A percentile compares a stretch with the other conserved stretches of the same genome.
Conservation (phyloP, 2,329 filamentous ascomycete genomes). For the Cylindrodendrum hubeiense region DNA sequence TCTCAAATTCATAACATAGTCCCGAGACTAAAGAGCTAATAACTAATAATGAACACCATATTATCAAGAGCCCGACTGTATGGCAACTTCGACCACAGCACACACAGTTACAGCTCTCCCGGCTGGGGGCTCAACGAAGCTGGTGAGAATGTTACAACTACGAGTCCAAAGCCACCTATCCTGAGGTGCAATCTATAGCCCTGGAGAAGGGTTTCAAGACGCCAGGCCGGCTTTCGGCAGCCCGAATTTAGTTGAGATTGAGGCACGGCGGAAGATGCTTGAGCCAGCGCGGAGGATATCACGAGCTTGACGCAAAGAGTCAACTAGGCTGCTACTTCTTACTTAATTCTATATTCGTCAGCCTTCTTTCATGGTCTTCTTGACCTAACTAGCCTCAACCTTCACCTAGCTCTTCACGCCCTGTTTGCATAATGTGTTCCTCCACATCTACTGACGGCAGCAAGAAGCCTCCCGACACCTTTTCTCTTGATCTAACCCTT, state of each 20-base stretch:
- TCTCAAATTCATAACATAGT: too few species aligned
- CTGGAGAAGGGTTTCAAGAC: not conserved
- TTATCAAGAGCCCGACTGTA: too few species aligned
- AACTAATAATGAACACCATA: too few species aligned
- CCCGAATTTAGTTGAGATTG: not conserved
- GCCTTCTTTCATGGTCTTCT: not conserved
- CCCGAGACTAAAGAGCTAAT: too few species aligned
- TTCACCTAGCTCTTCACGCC: not conserved
- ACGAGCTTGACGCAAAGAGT: not conserved
- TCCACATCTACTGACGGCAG: too few species aligned
- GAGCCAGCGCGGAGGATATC: not conserved
- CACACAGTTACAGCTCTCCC: too few species aligned
- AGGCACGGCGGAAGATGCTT: not conserved
- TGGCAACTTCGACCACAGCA: too few species aligned
- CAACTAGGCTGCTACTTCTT: not conserved
- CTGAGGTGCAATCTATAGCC: too few species aligned
- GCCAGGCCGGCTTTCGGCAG: not conserved
- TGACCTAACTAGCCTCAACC: not conserved
- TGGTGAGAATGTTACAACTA: too few species aligned
- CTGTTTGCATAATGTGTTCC: not conserved
- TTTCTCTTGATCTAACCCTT: not conserved
- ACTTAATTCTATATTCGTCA: not conserved
- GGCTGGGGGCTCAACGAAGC: too few species aligned
- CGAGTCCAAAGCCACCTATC: too few species aligned
- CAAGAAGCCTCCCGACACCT: not conserved